These are phyloP conservation scores for Cercospora sesami DNA, from an alignment of 2,329 filamentous ascomycete species.

Conservation along the genomic window DNA sequence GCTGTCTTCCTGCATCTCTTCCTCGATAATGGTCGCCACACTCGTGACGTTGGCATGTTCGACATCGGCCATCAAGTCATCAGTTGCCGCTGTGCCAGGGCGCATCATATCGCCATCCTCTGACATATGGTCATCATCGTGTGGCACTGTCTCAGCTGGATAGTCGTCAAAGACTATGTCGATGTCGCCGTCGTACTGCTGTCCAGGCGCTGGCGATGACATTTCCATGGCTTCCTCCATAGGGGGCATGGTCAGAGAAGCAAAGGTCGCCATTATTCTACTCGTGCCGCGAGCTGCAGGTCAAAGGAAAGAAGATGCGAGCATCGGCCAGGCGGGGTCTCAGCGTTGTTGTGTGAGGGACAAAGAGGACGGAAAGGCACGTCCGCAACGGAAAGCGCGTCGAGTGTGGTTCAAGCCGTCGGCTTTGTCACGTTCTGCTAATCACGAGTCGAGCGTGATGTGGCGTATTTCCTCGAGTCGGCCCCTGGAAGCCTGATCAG, in stretches of 20 bases:
- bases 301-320: neutral
- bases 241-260: constrained; percentile 28
- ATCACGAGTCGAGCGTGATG: neutral
- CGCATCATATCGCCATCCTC: constrained; percentile 52
- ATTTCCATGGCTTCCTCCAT: constrained; percentile 59
- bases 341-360: neutral
- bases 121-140: constrained; percentile 58
- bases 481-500: neutral
- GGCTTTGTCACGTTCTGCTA: neutral
- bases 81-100: constrained; percentile 39
- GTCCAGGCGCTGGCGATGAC: constrained; percentile 49
- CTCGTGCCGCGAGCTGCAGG: constrained; percentile 11
- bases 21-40: constrained; percentile 29
- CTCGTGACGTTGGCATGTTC: constrained; percentile 35
- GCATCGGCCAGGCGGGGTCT: constrained; percentile 8
- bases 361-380: neutral
- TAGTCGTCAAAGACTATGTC: constrained; percentile 61
- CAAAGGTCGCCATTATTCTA: constrained; percentile 32
- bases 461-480: neutral
- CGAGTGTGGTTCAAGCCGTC: neutral
- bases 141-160: constrained; percentile 29
- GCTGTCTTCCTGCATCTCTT: constrained; percentile 38
- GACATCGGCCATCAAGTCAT: constrained; percentile 39
- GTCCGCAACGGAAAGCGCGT: neutral
- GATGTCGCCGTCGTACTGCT: constrained; percentile 52